phyloP scores from a whole-genome alignment of 352 stramenopile genomes.

The Pythium rhizo-oryzae region DNA sequence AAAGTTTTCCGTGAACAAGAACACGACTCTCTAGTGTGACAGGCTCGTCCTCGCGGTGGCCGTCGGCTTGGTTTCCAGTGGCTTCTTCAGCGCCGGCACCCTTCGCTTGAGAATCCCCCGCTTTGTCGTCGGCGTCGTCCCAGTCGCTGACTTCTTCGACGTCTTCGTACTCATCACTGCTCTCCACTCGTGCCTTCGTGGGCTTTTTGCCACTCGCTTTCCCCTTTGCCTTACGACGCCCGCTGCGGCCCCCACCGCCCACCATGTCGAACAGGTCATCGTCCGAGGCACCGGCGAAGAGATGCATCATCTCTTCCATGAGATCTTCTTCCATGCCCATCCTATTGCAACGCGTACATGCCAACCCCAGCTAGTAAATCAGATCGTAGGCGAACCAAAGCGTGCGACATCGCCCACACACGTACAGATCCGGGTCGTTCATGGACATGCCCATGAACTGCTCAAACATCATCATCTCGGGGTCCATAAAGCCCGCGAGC shows the following conservation, averaged over 20 bases:
- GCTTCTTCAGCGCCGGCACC: background rate
- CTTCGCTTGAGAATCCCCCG: background rate
- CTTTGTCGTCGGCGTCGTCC: slow-evolving; percentile 20
- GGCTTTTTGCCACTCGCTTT: slow-evolving; percentile 7
- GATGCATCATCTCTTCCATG: slow-evolving; percentile 44
- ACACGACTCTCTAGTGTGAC: slow-evolving; percentile 37
- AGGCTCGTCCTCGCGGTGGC: background rate
- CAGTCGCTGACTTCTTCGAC: slow-evolving; percentile 36
- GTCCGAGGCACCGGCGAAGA: slow-evolving; percentile 36
- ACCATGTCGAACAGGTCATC: slow-evolving; percentile 30
- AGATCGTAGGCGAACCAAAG: background rate
- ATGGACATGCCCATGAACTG: slow-evolving; percentile 35
- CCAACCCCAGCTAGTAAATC: background rate
- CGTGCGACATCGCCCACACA: background rate
- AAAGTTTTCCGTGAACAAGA: slow-evolving; percentile 40
- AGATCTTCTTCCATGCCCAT: slow-evolving; percentile 50
- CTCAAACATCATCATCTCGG: slow-evolving; percentile 37
- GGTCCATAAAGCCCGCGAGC: slow-evolving; percentile 28
- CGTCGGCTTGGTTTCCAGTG: slow-evolving; percentile 10
- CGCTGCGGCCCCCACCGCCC: slow-evolving; percentile 2
- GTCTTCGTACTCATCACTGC: slow-evolving; percentile 24
- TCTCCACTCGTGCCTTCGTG: background rate
- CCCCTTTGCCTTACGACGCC: slow-evolving; percentile 6
- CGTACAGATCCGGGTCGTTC: slow-evolving; percentile 34
- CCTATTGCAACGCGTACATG: slow-evolving; percentile 11